Evolutionary conservation across 2,329 filamentous ascomycete genomes (phyloP), one percentile per base, ranked within the genome.

Genomic region (Pseudocercospora fijiensis): DNA sequence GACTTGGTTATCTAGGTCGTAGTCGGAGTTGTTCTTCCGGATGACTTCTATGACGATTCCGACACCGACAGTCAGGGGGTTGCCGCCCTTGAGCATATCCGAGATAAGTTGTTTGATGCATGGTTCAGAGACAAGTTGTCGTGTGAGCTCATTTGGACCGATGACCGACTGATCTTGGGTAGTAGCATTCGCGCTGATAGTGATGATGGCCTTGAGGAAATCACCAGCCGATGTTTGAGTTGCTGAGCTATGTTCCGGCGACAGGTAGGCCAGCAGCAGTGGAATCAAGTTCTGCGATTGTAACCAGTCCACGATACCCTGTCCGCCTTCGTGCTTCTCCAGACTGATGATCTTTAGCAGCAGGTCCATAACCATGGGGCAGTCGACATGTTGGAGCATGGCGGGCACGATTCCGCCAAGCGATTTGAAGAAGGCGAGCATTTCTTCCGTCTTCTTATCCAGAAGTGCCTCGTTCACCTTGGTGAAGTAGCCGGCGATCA

Each of bases 81-180:
- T 98, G 26, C 95, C 95, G 43, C 95, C 95, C 58, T 88, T 85
- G 13, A 98, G 85, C 95, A 99, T 99, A 72, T 94, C 91, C 13
- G 85, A 82, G 64, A 98, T 91, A n/a, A 99, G 84, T 64, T 87
- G 87, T 73, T 94, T 86, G 58, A 96, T 87, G 71, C 93, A 98
- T 16, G 86, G 79, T 66, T 90, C 86, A 0, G 95, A 98, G 1
- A 99, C 95, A 3, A 99, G 84, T 78, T 99, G 92, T 45, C 95
- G 88, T 4, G 95, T 99, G 57, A 99, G 85, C 75, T 96, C 95
- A 76, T 99, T 99, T 3, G 95, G 95, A 3, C 95, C 95, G 75
- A 99, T 98, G 73, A 96, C 97, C n/a, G 94, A 95, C 76, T 97
- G 93, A 74, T 99, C 95, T 73, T 97, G 96, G 71, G 96, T 95